Conservation (phyloP, 192 early-diverging fungal genomes). For the Mortierella claussenii region DNA sequence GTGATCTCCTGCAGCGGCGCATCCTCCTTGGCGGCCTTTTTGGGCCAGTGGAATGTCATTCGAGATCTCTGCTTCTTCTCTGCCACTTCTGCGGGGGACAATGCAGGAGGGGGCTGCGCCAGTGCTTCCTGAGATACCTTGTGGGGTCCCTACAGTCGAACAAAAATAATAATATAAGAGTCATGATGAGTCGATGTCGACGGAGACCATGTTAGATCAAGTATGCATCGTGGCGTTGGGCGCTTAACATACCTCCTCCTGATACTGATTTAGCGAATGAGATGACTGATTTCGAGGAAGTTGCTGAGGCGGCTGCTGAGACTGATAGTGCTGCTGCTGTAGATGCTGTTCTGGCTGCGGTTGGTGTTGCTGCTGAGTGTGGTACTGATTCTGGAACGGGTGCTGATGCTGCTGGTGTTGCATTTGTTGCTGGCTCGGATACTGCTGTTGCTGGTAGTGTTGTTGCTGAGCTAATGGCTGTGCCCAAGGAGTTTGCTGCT, state of each 20-base stretch:
- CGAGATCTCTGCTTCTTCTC: conserved; percentile 51
- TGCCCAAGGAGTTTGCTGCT: neutral
- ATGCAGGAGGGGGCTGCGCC: neutral
- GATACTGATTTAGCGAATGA: conserved; percentile 27
- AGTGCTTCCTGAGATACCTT: conserved; percentile 4
- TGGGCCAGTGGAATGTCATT: conserved; percentile 53
- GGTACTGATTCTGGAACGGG: conserved; percentile 10
- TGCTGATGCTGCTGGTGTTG: conserved; percentile 22
- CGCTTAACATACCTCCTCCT: conserved; percentile 41
- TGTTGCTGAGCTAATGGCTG: conserved; percentile 8
- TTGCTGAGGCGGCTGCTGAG: conserved; percentile 18
- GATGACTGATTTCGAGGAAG: conserved; percentile 26
- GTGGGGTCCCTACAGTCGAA: neutral
- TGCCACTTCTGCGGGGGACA: conserved; percentile 32
- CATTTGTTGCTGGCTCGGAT: conserved; percentile 17
- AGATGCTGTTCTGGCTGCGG: conserved; percentile 24
- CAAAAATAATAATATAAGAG: neutral
- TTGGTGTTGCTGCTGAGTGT: conserved; percentile 24
- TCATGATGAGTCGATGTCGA: neutral
- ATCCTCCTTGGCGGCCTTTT: conserved; percentile 44
- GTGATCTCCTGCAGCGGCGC: neutral
- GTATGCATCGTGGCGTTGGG: no score
- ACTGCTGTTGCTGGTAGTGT: conserved; percentile 22
- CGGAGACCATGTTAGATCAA: no score
- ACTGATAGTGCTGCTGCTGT: conserved; percentile 20